Evolutionary conservation across 2,329 filamentous ascomycete species (phyloP).

Genomic region (Fusarium austroafricanum): DNA sequence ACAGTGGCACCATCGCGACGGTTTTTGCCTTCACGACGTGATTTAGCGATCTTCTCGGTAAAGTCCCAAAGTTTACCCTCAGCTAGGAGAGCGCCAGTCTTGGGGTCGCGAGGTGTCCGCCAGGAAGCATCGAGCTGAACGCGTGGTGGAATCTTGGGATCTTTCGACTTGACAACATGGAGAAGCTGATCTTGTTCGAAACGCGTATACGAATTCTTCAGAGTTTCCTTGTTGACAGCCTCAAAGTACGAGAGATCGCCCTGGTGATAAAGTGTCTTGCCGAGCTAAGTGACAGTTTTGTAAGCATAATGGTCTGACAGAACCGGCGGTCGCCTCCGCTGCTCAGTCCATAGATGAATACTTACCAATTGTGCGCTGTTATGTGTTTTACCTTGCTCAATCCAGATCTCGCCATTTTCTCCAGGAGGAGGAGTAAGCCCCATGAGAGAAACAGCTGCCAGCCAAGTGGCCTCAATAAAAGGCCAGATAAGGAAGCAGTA

Average conservation of each 20-base stretch:
- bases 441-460: slow-evolving; percentile 88
- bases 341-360: neutral
- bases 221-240: slow-evolving; percentile 96
- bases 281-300: slow-evolving; percentile 66
- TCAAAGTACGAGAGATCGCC: slow-evolving; percentile 98
- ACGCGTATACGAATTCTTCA: slow-evolving; percentile 90
- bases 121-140: slow-evolving; percentile 80
- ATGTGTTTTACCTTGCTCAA: slow-evolving; percentile 81
- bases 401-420: slow-evolving; percentile 75
- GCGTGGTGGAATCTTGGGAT: slow-evolving; percentile 68
- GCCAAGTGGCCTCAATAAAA: slow-evolving; percentile 94
- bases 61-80: slow-evolving; percentile 90
- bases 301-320: slow-evolving; percentile 14
- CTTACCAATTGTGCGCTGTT: slow-evolving; percentile 82
- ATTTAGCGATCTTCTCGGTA: slow-evolving; percentile 85
- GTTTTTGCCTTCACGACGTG: slow-evolving; percentile 93
- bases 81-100: slow-evolving; percentile 71
- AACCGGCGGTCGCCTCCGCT: neutral
- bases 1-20: slow-evolving; percentile 93
- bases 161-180: slow-evolving; percentile 75
- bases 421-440: slow-evolving; percentile 80
- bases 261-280: slow-evolving; percentile 97
- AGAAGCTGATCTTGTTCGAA: slow-evolving; percentile 94
- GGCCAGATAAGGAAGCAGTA: slow-evolving; percentile 99
- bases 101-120: slow-evolving; percentile 74